Conservation (phyloP, 805 yeast genomes). For the Teunomyces atbi region DNA sequence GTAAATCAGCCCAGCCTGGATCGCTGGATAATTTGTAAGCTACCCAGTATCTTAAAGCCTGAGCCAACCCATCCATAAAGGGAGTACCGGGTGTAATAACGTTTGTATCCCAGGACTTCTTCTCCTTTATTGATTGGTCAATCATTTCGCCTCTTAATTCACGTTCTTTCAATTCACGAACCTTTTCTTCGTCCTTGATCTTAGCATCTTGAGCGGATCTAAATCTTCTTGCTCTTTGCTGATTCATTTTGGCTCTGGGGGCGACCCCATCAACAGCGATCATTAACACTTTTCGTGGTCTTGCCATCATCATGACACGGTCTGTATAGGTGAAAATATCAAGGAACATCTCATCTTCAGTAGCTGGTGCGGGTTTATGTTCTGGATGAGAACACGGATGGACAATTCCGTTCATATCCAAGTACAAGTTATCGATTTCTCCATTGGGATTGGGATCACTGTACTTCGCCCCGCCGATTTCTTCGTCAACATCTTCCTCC, state of each 20-base stretch:
- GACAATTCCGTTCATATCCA: constrained; percentile 98
- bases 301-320: constrained; percentile 86
- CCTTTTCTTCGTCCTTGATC: constrained; percentile 69
- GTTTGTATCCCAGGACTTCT: constrained; percentile 90
- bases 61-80: constrained; percentile 88
- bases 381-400: constrained; percentile 99
- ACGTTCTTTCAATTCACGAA: constrained; percentile 54
- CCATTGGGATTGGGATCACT: constrained; percentile 88
- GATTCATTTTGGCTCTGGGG: constrained; percentile 97
- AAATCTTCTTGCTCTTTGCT: constrained; percentile 91
- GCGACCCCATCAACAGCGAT: constrained; percentile 99
- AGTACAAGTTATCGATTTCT: constrained; percentile 86
- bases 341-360: constrained; percentile 94
- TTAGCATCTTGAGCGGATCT: constrained; percentile 89
- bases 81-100: constrained; percentile 99
- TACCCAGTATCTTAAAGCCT: constrained; percentile 84
- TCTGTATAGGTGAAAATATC: constrained; percentile 93
- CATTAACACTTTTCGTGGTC: constrained; percentile 89
- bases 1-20: constrained; percentile 89
- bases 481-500: constrained; percentile 58
- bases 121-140: constrained; percentile 70
- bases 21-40: constrained; percentile 84
- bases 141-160: constrained; percentile 69
- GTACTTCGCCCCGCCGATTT: constrained; percentile 61
- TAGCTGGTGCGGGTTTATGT: constrained; percentile 91